These are phyloP conservation scores for Andrographis paniculata DNA, from an alignment of 305 asterid species.

Conservation along the genomic window DNA sequence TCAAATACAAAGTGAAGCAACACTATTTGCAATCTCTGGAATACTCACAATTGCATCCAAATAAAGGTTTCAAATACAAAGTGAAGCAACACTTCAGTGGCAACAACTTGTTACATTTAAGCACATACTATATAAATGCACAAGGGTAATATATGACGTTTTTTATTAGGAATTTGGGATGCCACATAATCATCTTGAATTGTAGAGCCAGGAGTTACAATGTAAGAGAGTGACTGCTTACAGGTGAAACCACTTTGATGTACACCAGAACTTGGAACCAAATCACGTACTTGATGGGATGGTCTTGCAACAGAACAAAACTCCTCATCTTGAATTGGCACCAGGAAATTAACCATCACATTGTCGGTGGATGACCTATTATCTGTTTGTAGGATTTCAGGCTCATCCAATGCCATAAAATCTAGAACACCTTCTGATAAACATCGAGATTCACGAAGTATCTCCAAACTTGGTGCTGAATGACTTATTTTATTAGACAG, in stretches of 20 bases:
- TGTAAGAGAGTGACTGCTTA: slow-evolving; percentile 28
- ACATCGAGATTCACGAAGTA: slow-evolving; percentile 24
- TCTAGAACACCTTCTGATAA: slow-evolving; percentile 49
- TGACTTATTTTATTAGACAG: slow-evolving; percentile 9
- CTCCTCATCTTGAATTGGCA: slow-evolving; percentile 20
- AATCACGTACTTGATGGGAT: slow-evolving; percentile 16
- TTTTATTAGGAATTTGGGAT: no score
- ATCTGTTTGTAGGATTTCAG: slow-evolving; percentile 27
- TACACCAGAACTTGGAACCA: slow-evolving; percentile 14
- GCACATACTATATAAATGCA: no score
- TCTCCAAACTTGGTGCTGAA: slow-evolving; percentile 20
- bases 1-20: no score
- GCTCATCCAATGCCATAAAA: slow-evolving; percentile 45
- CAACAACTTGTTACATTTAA: no score
- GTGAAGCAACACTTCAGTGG: no score
- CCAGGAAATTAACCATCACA: slow-evolving; percentile 7
- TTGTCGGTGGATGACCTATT: slow-evolving; percentile 18
- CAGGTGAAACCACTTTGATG: slow-evolving; percentile 20
- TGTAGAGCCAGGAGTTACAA: slow-evolving; percentile 35
- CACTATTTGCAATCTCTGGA: no score
- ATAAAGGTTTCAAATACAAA: not conserved
- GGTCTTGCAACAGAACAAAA: slow-evolving; percentile 8
- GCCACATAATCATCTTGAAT: slow-evolving; percentile 34
- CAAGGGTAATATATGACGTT: no score
- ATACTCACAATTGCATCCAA: slow-evolving; percentile 24